These are phyloP conservation scores for Takashimella koratensis DNA, from an alignment of 1,284 basidiomycete genomes.

Conservation along the genomic window DNA sequence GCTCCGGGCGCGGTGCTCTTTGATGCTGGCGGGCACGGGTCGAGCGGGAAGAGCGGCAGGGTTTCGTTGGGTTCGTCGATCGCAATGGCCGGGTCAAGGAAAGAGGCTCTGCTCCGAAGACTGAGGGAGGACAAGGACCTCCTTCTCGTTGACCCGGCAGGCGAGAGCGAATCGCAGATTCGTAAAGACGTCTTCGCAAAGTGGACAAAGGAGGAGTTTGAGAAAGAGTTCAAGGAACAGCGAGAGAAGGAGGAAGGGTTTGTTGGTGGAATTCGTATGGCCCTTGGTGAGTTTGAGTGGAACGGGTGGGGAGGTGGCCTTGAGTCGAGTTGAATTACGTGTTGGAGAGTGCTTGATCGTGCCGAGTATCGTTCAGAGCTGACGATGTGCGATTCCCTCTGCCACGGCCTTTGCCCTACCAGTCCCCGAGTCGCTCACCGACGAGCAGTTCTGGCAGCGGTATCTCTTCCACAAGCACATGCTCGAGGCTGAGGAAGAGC, in stretches of 20 bases:
- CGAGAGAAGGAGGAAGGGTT: conserved; percentile 49
- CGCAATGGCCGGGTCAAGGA: conserved; percentile 53
- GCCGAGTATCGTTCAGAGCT: too few relatives aligned
- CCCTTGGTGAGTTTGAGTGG: conserved; percentile 56
- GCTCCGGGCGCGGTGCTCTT: not conserved
- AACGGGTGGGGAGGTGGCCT: conserved; percentile 52
- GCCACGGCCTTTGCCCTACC: conserved; percentile 1
- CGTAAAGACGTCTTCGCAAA: conserved; percentile 58
- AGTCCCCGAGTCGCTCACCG: conserved; percentile 69
- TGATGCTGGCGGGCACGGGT: conserved; percentile 43
- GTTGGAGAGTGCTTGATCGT: too few relatives aligned
- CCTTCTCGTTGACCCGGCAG: conserved; percentile 69
- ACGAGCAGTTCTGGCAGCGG: conserved; percentile 77
- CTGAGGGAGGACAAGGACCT: conserved; percentile 72
- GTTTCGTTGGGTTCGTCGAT: conserved; percentile 5
- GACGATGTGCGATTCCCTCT: too few relatives aligned
- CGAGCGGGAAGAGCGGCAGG: conserved; percentile 1
- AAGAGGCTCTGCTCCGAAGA: conserved; percentile 69
- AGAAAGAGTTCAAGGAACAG: conserved; percentile 40
- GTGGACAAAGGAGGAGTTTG: conserved; percentile 61
- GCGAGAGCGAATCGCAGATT: conserved; percentile 52
- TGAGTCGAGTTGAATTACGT: too few relatives aligned
- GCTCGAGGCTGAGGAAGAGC: conserved; percentile 76
- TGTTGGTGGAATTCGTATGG: conserved; percentile 59
- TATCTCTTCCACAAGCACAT: conserved; percentile 89